phyloP scores from a whole-genome alignment of 495 filamentous ascomycete species.

The Neurospora sp. region DNA sequence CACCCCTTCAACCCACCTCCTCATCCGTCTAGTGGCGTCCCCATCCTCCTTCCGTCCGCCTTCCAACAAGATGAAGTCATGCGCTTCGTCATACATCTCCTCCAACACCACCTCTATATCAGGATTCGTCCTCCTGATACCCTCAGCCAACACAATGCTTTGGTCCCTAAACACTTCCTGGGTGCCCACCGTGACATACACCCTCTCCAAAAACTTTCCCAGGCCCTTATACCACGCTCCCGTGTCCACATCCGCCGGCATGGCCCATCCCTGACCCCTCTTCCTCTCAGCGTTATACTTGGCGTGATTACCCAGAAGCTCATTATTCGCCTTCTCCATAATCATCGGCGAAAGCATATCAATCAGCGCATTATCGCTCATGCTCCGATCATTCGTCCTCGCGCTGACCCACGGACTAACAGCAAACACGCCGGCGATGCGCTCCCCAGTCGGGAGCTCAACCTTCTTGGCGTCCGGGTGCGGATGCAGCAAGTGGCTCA shows the following conservation, averaged over 20 bases:
- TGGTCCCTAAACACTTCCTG: slow-evolving; percentile 17
- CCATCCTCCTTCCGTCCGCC: slow-evolving; percentile 7
- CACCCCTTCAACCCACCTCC: slow-evolving; percentile 8
- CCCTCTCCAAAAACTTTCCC: slow-evolving; percentile 1
- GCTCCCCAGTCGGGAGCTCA: not conserved
- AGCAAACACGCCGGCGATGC: slow-evolving; percentile 18
- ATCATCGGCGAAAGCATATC: slow-evolving; percentile 18
- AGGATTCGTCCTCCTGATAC: slow-evolving; percentile 3
- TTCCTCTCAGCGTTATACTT: slow-evolving; percentile 3
- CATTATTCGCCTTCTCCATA: not conserved
- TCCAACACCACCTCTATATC: slow-evolving; percentile 9
- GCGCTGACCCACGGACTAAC: slow-evolving; percentile 20
- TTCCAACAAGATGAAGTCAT: slow-evolving; percentile 20
- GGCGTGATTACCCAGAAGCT: not conserved
- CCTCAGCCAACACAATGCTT: slow-evolving; percentile 6
- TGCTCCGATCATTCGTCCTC: slow-evolving; percentile 1
- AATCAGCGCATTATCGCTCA: slow-evolving; percentile 10
- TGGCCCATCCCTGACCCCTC: slow-evolving; percentile 13
- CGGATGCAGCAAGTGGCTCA: slow-evolving; percentile 19
- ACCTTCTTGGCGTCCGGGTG: slow-evolving; percentile 9
- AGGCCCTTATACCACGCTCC: slow-evolving; percentile 17
- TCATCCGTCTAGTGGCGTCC: slow-evolving; percentile 15
- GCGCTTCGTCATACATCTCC: slow-evolving; percentile 9
- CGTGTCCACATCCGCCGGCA: slow-evolving; percentile 14
- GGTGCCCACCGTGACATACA: slow-evolving; percentile 18